Evolutionary conservation across 306 rosid species (phyloP).

Genomic region (Lotus japonicus): DNA sequence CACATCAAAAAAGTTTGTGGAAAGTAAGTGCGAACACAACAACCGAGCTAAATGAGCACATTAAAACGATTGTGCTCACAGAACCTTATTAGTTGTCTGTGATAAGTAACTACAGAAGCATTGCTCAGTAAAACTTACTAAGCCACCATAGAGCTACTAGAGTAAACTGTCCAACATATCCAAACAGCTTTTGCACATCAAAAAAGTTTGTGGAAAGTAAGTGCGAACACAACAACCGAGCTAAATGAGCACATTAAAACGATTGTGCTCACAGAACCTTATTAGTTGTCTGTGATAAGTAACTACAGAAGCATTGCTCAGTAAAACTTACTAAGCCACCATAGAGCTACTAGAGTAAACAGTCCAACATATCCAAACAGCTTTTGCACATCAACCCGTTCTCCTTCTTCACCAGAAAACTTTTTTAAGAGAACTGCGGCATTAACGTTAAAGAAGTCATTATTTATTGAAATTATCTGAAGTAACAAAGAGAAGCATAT

Average conservation of each 20-base stretch:
- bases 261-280: not conserved
- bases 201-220: too few species aligned
- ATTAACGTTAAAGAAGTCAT: constrained; percentile 9
- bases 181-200: too few species aligned
- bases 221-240: not conserved
- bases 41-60: too few species aligned
- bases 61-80: too few species aligned
- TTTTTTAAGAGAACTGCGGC: constrained; percentile 77
- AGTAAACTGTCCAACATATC: too few species aligned
- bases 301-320: not conserved
- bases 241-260: constrained; percentile 6
- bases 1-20: too few species aligned
- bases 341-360: constrained; percentile 71
- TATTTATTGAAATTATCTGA: constrained; percentile 4
- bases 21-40: too few species aligned
- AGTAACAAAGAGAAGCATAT: not conserved
- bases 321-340: constrained; percentile 86
- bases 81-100: too few species aligned
- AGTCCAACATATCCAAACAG: constrained; percentile 96
- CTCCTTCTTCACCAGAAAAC: constrained; percentile 90
- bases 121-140: too few species aligned
- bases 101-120: too few species aligned
- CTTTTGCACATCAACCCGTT: constrained; percentile 82
- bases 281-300: not conserved
- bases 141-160: too few species aligned